A percentile compares a stretch with the other conserved stretches of the same genome.
Conservation (phyloP, 805 yeast genomes). For the Schwanniomyces vanrijiae region DNA sequence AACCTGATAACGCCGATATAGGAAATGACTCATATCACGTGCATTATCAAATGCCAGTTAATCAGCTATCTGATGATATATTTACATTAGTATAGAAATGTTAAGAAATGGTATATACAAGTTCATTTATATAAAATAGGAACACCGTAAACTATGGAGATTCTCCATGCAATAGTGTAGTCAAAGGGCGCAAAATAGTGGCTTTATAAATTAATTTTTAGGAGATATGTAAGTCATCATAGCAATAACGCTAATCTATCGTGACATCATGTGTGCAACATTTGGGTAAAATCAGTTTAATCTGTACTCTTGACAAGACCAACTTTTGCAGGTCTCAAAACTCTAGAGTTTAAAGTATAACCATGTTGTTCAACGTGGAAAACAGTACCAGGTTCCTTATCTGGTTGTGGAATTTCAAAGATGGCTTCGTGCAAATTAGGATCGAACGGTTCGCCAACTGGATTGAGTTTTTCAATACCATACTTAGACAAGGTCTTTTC, state of each 20-base stretch:
- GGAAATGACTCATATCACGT: constrained; percentile 9
- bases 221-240: neutral
- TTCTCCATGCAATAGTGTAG: neutral
- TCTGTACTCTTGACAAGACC: constrained; percentile 68
- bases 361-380: constrained; percentile 93
- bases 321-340: constrained; percentile 92
- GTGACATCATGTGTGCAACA: neutral
- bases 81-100: neutral
- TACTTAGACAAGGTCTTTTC: constrained; percentile 79
- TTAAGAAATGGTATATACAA: constrained; percentile 2
- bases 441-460: constrained; percentile 81
- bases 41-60: neutral
- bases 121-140: neutral
- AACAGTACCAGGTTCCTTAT: constrained; percentile 87
- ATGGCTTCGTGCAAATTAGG: constrained; percentile 94
- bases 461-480: constrained; percentile 79
- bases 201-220: neutral
- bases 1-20: neutral
- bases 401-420: constrained; percentile 83
- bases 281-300: neutral
- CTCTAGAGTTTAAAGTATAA: constrained; percentile 80
- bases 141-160: neutral
- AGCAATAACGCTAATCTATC: neutral
- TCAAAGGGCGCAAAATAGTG: neutral
- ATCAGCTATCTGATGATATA: neutral